phyloP scores from a whole-genome alignment of 306 rosid species.

The Vigna trinervia region DNA sequence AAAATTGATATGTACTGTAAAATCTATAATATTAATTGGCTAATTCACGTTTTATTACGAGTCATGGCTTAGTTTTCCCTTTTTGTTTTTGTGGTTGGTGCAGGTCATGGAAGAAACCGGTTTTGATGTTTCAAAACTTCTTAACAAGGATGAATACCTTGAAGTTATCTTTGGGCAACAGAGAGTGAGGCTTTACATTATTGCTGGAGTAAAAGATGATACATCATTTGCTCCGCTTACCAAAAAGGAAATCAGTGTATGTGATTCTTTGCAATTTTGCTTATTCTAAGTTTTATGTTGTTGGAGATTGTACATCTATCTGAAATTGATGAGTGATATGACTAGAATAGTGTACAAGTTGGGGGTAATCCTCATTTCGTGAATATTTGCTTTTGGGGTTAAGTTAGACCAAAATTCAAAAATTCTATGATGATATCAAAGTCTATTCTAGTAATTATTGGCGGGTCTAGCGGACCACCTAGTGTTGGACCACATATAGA shows the following conservation, averaged over 20 bases:
- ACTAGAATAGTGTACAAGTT: not conserved
- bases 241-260: conserved; percentile 98
- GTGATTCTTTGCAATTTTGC: conserved; percentile 45
- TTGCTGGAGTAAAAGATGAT: conserved; percentile 92
- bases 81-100: conserved; percentile 49
- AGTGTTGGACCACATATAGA: too few species aligned
- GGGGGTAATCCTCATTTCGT: not conserved
- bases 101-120: conserved; percentile 99
- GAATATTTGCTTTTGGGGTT: too few species aligned
- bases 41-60: conserved; percentile 24
- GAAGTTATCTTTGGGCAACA: conserved; percentile 90
- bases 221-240: conserved; percentile 93
- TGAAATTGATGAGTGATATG: not conserved
- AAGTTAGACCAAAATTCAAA: too few species aligned
- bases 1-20: conserved; percentile 33
- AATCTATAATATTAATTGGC: conserved; percentile 10
- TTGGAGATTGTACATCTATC: not conserved
- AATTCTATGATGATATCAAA: not conserved
- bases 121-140: conserved; percentile 78
- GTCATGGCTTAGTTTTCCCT: conserved; percentile 30
- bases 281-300: conserved; percentile 14
- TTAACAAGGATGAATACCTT: conserved; percentile 75
- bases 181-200: conserved; percentile 92
- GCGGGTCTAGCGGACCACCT: too few species aligned
- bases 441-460: too few species aligned